Evolutionary conservation across 768 basidiomycete species (phyloP), one percentile per base, ranked within the genome.

Genomic region (Phallus indusiatus): DNA sequence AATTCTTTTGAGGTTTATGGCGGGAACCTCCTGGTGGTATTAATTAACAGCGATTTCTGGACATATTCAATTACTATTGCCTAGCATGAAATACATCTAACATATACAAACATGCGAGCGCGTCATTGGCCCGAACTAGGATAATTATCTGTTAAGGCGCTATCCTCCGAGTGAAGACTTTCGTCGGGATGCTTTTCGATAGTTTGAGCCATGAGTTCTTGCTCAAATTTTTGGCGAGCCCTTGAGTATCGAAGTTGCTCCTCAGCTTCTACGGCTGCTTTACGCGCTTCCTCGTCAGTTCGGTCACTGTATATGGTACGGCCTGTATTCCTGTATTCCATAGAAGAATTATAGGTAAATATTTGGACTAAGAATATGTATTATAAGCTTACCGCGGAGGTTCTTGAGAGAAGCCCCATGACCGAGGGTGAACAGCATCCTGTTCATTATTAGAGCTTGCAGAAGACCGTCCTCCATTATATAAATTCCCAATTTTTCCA

Each of bases 301-400:
- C 57, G 57, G 33, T 59, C 57, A 36, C 57, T 59, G 28, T 59
- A 59, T 34, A 59, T 59, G 12, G 57, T 59, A 21, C 57, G 21
- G 12, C 57, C 57, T 4, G 57, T 59, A 17, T 59, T 59, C 21
- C 57, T 59, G 24, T 11, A 28, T 28, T 7, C 28, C 28, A 28
- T n/a, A 28, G 28, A 14, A 54, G 20, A n/a, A 2, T 14, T 21
- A 8, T 42, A 10, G 12, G 12, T 20, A 22, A 10, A 46, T 21
- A 35, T 20, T 49, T 16, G 50, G 20, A 21, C 4, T 33, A 9
- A 28, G 9, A 51, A 52, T 37, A 33, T n/a, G 18, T 20, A 34
- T 14, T 3, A 5, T n/a, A 42, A 42, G n/a, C 50, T 21, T 20
- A 59, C 57, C 57, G 57, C n/a, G 57, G 57, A 14, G 57, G 49